phyloP scores from a whole-genome alignment of 1,139 yeast species.

The Insectozyma bohioensis region DNA sequence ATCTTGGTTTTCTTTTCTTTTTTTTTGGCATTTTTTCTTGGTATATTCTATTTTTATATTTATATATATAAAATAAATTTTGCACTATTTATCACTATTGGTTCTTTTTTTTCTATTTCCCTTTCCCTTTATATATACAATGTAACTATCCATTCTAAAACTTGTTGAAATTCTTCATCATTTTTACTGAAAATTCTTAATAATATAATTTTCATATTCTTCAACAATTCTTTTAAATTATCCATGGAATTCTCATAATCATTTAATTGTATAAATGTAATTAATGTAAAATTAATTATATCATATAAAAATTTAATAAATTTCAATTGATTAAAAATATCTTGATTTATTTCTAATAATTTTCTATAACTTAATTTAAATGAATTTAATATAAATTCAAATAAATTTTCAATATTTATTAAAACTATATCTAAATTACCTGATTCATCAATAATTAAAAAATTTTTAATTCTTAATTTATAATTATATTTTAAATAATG shows the following conservation, averaged over 20 bases:
- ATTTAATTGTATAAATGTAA: slow-evolving; percentile 8
- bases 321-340: slow-evolving; percentile 7
- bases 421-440: slow-evolving; percentile 7
- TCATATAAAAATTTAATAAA: slow-evolving; percentile 10
- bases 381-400: slow-evolving; percentile 10
- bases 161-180: too few relatives aligned
- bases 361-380: slow-evolving; percentile 8
- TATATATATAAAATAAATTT: too few relatives aligned
- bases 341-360: slow-evolving; percentile 8
- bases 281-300: slow-evolving; percentile 6
- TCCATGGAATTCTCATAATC: too few relatives aligned
- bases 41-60: too few relatives aligned
- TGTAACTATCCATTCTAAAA: too few relatives aligned
- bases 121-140: too few relatives aligned
- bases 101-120: too few relatives aligned
- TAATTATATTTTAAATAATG: slow-evolving; percentile 18
- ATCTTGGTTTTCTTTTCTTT: too few relatives aligned
- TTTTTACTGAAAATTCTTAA: too few relatives aligned
- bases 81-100: too few relatives aligned
- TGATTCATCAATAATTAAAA: slow-evolving; percentile 10
- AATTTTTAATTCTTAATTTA: slow-evolving; percentile 11
- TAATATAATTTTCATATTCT: slow-evolving; percentile 1
- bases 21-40: too few relatives aligned
- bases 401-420: slow-evolving; percentile 10
- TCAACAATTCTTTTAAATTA: slow-evolving; percentile 3